Percentiles rank a stretch among this genome's conserved stretches.
phyloP scores from a whole-genome alignment of 139 green algal genomes.

The Picochlorum costavermella region DNA sequence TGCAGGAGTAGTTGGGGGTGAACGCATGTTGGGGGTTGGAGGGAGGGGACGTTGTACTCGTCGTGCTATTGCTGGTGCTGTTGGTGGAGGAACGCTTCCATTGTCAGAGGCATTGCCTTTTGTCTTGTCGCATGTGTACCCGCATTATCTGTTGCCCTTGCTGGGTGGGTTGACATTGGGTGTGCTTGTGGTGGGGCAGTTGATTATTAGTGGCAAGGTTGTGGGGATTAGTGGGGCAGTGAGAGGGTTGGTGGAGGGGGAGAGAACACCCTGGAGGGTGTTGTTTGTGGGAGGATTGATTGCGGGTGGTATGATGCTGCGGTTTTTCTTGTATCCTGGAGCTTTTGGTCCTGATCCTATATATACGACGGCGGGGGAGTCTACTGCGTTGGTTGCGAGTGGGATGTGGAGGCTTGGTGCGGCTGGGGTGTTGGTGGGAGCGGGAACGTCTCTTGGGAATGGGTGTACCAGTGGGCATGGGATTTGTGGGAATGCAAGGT shows the following conservation, averaged over 20 bases:
- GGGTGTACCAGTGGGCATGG: constrained; percentile 76
- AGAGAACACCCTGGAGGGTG: constrained; percentile 9
- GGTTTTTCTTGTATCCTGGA: constrained; percentile 2
- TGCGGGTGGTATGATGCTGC: constrained; percentile 13
- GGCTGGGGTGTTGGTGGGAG: constrained; percentile 53
- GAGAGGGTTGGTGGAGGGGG: constrained; percentile 13
- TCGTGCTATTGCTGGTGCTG: no score
- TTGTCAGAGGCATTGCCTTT: neutral
- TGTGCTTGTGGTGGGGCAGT: neutral
- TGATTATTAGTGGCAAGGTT: constrained; percentile 11
- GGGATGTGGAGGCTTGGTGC: neutral
- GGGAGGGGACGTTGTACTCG: no score
- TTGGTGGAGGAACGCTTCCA: no score
- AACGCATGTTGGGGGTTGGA: no score
- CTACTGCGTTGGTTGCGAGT: neutral
- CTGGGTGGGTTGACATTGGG: constrained; percentile 9
- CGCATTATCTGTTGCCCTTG: neutral
- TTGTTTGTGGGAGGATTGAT: constrained; percentile 22
- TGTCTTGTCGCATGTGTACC: neutral
- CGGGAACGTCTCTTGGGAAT: constrained; percentile 57
- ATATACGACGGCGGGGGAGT: no score
- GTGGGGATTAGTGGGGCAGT: constrained; percentile 23
- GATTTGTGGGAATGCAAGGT: constrained; percentile 39
- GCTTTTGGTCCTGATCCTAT: constrained; percentile 17
- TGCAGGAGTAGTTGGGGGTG: no score